Evolutionary conservation across 441 rosid genomes (phyloP), one percentile per base, ranked within the genome.

Genomic region (Macaranga tanarius): DNA sequence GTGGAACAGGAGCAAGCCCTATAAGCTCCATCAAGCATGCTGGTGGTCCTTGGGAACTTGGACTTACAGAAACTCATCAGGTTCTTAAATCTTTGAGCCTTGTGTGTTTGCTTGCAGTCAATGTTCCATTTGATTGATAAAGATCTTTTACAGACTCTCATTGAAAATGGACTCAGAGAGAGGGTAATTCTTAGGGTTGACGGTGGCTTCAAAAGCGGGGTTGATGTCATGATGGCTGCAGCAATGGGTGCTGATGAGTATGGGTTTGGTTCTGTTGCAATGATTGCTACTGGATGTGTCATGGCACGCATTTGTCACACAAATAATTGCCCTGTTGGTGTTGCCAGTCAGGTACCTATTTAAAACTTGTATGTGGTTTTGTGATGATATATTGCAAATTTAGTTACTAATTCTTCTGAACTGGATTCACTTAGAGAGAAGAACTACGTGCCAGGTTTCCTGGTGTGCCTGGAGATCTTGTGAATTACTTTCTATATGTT

Each of bases 291-390:
- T 77, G 99, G 99, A 23, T 95, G 99, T 82, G 92, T 95, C 74
- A 95, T 93, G 98, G 99, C 99, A 70, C 98, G 98, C 83, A 95
- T 95, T 75, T 93, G 99, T 81, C 99, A 95, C 82, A 95, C 98
- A 72, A 95, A 95, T 79, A 95, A 93, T 77, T 95, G 99, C 70
- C 99, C 99, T 28, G 98, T 96, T 62, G 99, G 99, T 76, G 99
- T 93, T 44, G 98, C 98, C 59, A 96, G 99, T 84, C 98, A 96
- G 96, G 99, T 95, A 81, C 13, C 6, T 71, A 31, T 51, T 70
- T 65, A 34, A 63, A 61, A 38, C 69, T 48, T 50, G 7, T 79
- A 10, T 74, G 65, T 64, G 20, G 40, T 71, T 56, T 47, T 65
- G 31, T 66, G 28, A 26, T 62, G 48, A 74, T 65, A 20, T 70